Evolutionary conservation across 352 stramenopile species (phyloP), one percentile per base, ranked within the genome.

Genomic region (Phytophthora cryptogea): DNA sequence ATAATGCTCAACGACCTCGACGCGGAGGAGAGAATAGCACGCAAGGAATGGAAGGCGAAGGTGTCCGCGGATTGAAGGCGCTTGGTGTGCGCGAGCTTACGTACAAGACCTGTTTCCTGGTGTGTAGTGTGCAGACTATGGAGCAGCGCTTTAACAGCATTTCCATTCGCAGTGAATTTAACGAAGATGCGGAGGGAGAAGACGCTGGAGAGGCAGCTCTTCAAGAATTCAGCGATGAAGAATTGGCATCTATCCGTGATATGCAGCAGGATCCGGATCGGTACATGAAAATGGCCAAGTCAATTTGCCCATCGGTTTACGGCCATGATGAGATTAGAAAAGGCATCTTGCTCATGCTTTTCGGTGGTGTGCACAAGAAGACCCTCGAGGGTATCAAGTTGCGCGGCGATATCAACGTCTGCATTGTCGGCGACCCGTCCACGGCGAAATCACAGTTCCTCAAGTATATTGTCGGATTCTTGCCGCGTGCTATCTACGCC

Each of bases 401-500:
- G 48, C 94, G 97, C 35, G 97, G 97, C 10, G 97, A 99, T 72
- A 98, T 99, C 59, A 99, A 99, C 72, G 96, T 99, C 50, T 99
- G 93, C 66, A 95, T 99, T 39, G 98, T 99, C 66, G 98, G 98
- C 9, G 93, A 98, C 55, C 95, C 96, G 17, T 97, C 92, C 65
- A 98, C 99, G 8, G 98, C 97, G 46, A 99, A 99, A 74, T 99
- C 94, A 14, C 98, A 99, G 79, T 90, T 99, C 36, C 78, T 99
- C 45, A 99, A 99, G 74, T 98, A 99, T 76, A 98, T 99, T 26
- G 83, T 83, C 20, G 71, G 77, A 3, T 90, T 95, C 68, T 62
- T 99, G 30, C 96, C 97, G 16, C 84, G 97, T 8, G 96, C 94
- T 20, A 98, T 99, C 20, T 99, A 99, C 70, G 99, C 97, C 11